These are phyloP conservation scores for Schwanniomyces polymorphus DNA, from an alignment of 805 yeast species.

Conservation along the genomic window DNA sequence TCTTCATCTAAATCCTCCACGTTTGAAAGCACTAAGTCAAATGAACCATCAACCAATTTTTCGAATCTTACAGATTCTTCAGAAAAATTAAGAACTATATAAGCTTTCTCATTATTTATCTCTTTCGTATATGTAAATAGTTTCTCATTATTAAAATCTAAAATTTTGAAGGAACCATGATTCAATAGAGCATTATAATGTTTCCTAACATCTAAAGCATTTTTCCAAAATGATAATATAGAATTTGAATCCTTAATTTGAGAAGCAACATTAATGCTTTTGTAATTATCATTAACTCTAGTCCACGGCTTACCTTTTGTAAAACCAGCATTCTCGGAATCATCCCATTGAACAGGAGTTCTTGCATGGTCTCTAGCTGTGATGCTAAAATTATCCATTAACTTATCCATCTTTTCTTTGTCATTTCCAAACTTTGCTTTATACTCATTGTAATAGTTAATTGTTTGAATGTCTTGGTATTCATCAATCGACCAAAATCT, in stretches of 20 bases:
- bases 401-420: constrained; percentile 13
- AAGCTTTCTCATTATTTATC: constrained; percentile 26
- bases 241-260: constrained; percentile 49
- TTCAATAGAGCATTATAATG: constrained; percentile 41
- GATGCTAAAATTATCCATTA: constrained; percentile 35
- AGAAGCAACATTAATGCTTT: constrained; percentile 47
- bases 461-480: constrained; percentile 53
- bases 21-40: constrained; percentile 31
- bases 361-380: constrained; percentile 53
- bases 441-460: constrained; percentile 40
- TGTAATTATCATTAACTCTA: constrained; percentile 49
- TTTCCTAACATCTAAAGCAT: constrained; percentile 45
- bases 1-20: constrained; percentile 20
- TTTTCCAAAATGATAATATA: constrained; percentile 46
- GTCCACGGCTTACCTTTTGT: constrained; percentile 54
- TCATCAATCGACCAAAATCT: constrained; percentile 48
- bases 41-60: constrained; percentile 24
- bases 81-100: constrained; percentile 46
- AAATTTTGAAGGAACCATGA: constrained; percentile 47
- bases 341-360: constrained; percentile 60
- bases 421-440: constrained; percentile 23
- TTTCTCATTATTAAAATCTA: constrained; percentile 43
- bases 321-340: constrained; percentile 36
- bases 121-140: constrained; percentile 44
- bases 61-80: constrained; percentile 28